These are phyloP conservation scores for Penicillium lagena DNA, from an alignment of 495 filamentous ascomycete species.

Conservation along the genomic window DNA sequence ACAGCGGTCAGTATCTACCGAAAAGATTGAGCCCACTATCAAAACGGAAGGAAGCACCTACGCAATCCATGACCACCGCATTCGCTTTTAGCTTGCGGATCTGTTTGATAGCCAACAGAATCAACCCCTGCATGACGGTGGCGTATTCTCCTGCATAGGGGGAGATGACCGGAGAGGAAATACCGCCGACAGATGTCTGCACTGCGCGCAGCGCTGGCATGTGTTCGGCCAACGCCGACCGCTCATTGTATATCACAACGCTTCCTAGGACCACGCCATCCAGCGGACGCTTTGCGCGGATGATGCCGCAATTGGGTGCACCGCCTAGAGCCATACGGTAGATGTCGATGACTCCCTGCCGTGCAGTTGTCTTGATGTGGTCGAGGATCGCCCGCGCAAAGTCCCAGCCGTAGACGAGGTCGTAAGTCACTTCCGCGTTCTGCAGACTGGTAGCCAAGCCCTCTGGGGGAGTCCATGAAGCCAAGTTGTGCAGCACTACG, in stretches of 20 bases:
- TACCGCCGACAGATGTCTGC: slow-evolving; percentile 54
- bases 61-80: slow-evolving; percentile 69
- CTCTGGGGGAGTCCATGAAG: slow-evolving; percentile 68
- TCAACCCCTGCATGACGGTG: slow-evolving; percentile 70
- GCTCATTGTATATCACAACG: slow-evolving; percentile 72
- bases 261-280: slow-evolving; percentile 69
- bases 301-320: slow-evolving; percentile 67
- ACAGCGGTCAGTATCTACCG: slow-evolving; percentile 12
- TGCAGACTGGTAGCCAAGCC: slow-evolving; percentile 65
- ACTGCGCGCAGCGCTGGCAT: slow-evolving; percentile 57
- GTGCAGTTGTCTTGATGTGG: slow-evolving; percentile 66
- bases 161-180: slow-evolving; percentile 74
- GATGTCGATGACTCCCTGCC: slow-evolving; percentile 77
- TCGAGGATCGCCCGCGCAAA: slow-evolving; percentile 68
- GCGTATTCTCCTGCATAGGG: slow-evolving; percentile 62
- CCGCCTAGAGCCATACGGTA: slow-evolving; percentile 74
- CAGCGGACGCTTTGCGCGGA: slow-evolving; percentile 65
- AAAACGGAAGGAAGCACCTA: slow-evolving; percentile 31
- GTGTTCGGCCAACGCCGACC: slow-evolving; percentile 58
- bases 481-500: slow-evolving; percentile 58
- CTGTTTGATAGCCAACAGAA: slow-evolving; percentile 74
- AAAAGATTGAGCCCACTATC: neutral
- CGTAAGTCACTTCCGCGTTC: slow-evolving; percentile 51
- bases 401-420: slow-evolving; percentile 75
- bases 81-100: slow-evolving; percentile 69